These are phyloP conservation scores for Marchantia paleacea DNA, from an alignment of 225 moss, liverwort and hornwort genomes.

Conservation along the genomic window DNA sequence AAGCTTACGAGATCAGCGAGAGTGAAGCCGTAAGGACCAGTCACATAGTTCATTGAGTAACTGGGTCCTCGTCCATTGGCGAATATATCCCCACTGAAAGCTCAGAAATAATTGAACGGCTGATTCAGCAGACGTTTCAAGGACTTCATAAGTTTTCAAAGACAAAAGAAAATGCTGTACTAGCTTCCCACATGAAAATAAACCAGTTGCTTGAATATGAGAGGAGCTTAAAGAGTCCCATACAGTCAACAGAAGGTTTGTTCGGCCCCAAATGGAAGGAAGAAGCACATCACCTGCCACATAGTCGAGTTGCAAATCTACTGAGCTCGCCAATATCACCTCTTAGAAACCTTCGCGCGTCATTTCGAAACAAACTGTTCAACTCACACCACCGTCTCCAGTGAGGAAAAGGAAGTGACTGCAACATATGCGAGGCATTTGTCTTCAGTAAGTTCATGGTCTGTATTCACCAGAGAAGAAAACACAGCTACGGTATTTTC, in stretches of 20 bases:
- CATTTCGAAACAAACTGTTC: conserved; percentile 64
- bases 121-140: neutral
- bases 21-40: conserved; percentile 73
- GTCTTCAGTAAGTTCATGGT: neutral
- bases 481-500: neutral
- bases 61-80: conserved; percentile 77
- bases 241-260: neutral
- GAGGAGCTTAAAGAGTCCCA: neutral
- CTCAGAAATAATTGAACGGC: neutral
- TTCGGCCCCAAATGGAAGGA: neutral
- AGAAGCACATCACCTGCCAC: conserved; percentile 58
- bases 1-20: conserved; percentile 94
- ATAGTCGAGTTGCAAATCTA: conserved; percentile 74
- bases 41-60: conserved; percentile 70
- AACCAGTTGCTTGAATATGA: neutral
- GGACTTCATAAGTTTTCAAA: neutral
- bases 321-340: conserved; percentile 72
- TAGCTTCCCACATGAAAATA: too few species aligned
- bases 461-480: neutral
- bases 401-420: conserved; percentile 75
- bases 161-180: neutral
- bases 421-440: conserved; percentile 11
- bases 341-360: conserved; percentile 72
- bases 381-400: conserved; percentile 96
- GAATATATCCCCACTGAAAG: conserved; percentile 80